Percentiles rank a stretch among this genome's conserved stretches.
These are phyloP conservation scores for Botryotinia convoluta DNA, from an alignment of 2,329 filamentous ascomycete species.

Conservation along the genomic window DNA sequence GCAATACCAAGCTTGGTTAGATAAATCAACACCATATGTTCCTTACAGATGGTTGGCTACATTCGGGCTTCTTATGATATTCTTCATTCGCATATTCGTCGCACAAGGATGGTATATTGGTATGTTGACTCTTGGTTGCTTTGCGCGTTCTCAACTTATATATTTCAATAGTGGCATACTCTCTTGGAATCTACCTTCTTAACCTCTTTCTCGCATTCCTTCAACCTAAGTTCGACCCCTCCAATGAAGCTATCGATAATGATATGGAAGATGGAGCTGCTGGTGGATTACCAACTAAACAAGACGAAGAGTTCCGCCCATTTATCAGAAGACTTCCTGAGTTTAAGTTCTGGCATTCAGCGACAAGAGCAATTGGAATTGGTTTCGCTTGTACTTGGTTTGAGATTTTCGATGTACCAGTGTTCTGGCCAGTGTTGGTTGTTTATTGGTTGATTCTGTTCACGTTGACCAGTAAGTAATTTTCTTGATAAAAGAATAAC, in stretches of 20 bases:
- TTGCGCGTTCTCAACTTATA: constrained; percentile 3
- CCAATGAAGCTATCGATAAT: constrained; percentile 84
- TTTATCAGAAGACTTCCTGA: constrained; percentile 95
- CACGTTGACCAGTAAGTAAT: constrained; percentile 78
- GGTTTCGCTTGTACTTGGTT: constrained; percentile 90
- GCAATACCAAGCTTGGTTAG: constrained; percentile 92
- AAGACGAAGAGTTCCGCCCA: constrained; percentile 95
- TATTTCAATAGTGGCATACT: constrained; percentile 74
- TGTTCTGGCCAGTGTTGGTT: constrained; percentile 98
- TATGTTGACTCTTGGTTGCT: constrained; percentile 44
- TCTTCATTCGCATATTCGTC: constrained; percentile 85
- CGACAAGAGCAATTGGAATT: constrained; percentile 81
- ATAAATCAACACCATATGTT: constrained; percentile 87
- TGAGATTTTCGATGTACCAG: constrained; percentile 89
- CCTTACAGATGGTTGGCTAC: constrained; percentile 89
- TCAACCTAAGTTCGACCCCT: constrained; percentile 97
- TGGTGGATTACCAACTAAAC: constrained; percentile 83
- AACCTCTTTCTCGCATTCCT: constrained; percentile 99
- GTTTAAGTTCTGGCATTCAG: constrained; percentile 99
- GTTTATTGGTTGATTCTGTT: constrained; percentile 99
- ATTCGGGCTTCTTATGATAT: constrained; percentile 69
- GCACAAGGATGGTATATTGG: constrained; percentile 99
- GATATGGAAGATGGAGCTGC: constrained; percentile 92
- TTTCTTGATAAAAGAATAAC: background rate
- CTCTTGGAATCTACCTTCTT: constrained; percentile 95